Conservation (phyloP, 2,329 filamentous ascomycete species). For the Epichloe gansuensis region DNA sequence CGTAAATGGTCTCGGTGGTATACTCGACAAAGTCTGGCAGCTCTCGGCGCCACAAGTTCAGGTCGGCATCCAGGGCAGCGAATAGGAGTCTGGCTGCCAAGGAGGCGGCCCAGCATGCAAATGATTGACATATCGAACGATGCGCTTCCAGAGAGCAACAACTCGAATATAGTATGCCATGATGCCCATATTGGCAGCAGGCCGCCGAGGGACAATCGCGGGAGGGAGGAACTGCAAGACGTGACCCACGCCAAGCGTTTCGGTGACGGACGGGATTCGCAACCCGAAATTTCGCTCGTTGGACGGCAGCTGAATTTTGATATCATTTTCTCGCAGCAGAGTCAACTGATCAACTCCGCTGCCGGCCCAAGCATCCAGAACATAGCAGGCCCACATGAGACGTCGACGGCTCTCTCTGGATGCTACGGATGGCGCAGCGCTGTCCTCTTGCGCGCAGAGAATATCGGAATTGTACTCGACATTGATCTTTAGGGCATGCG, state of each 20-base stretch:
- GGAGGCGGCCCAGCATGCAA: slow-evolving; percentile 27
- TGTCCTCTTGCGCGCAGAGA: slow-evolving; percentile 22
- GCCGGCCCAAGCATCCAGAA: slow-evolving; percentile 28
- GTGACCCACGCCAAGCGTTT: slow-evolving; percentile 28
- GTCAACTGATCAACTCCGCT: slow-evolving; percentile 27
- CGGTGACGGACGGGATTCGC: slow-evolving; percentile 27
- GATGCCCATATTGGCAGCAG: slow-evolving; percentile 30
- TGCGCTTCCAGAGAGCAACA: slow-evolving; percentile 28
- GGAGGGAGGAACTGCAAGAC: slow-evolving; percentile 28
- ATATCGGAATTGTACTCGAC: slow-evolving; percentile 25
- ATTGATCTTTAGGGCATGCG: slow-evolving; percentile 29
- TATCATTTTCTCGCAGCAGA: slow-evolving; percentile 26
- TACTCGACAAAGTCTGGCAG: slow-evolving; percentile 33
- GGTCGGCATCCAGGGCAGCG: slow-evolving; percentile 26
- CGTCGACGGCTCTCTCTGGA: slow-evolving; percentile 26
- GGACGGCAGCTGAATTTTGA: slow-evolving; percentile 28
- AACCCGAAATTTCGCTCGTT: slow-evolving; percentile 30
- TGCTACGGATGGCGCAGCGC: slow-evolving; percentile 21
- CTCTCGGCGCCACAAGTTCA: slow-evolving; percentile 27
- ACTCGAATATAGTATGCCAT: slow-evolving; percentile 32
- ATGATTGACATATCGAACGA: slow-evolving; percentile 30
- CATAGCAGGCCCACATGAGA: slow-evolving; percentile 31
- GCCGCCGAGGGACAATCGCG: slow-evolving; percentile 25
- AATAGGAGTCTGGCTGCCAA: slow-evolving; percentile 33
- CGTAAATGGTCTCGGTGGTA: slow-evolving; percentile 31